Base-by-base conservation (phyloP, 2,329 filamentous ascomycete species). In the Xylaria sp. region DNA sequence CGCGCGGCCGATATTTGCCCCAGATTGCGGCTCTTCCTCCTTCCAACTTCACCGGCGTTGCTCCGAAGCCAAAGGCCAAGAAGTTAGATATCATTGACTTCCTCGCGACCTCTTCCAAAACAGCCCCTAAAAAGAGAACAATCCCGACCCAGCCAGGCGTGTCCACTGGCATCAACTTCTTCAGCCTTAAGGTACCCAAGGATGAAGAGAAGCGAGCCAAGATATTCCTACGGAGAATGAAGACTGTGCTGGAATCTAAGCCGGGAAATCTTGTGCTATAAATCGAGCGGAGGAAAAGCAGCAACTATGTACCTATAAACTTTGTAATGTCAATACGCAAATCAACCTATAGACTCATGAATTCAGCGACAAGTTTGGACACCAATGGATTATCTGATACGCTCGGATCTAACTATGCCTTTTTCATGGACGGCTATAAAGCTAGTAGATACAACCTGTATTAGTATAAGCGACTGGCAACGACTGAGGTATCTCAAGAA, bases 191-290 rank as follows among this genome's bases (percentile, higher is more conserved):
- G 28, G 94, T 96, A 19, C 88, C 90, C 40, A 87, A 86, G 78
- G 87, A 86, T 8, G 95, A 99, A 76, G 91, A 94, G 84, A 87
- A 89, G 80, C 84, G 93, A 71, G 95, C 92, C 14, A 84, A 86
- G 72, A 83, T 89, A 11, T 99, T 97, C 80, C 78, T 99, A 67
- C 90, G 94, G 78, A 87, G 92, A 70, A 86, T 97, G 73, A 97
- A 97, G 87, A 80, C 84, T 47, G 88, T 94, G 25, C 78, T 99
- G 69, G 92, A 96, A 78, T 83, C 87, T 67, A 90, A 95, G 78
- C 92, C 92, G 14, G 92, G 89, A 35, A 84, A 89, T 71, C 78
- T 96, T 72, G 86, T 96, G 50, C 72, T 89, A 74, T 89, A 77
- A 82, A 57, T 60, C n/a, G 35, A 50, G 45, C n/a, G 14, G 21